phyloP scores from a whole-genome alignment of 73 alveolate genomes.

The Halteria grandinella region DNA sequence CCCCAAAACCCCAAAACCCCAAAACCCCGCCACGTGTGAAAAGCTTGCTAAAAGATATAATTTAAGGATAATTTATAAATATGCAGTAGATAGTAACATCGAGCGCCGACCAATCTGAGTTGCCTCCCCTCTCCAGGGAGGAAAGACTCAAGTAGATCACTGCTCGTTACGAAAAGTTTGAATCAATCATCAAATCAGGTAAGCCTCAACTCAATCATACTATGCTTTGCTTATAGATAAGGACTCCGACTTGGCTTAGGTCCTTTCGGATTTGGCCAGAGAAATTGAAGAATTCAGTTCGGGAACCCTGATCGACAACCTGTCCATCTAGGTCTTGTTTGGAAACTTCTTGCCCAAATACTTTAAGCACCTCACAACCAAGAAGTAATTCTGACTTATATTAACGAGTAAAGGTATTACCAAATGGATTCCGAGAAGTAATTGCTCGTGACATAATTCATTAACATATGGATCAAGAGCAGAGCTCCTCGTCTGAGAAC shows the following conservation, averaged over 20 bases:
- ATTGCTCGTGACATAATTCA: slow-evolving; percentile 6
- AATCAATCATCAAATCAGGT: slow-evolving; percentile 8
- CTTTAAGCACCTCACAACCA: background rate
- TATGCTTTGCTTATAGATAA: background rate
- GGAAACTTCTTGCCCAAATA: slow-evolving; percentile 10
- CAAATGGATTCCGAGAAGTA: background rate
- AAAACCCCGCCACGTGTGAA: too few species aligned
- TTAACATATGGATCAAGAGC: slow-evolving; percentile 9
- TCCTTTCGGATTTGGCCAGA: background rate
- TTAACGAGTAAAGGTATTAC: background rate
- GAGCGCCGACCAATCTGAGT: too few species aligned
- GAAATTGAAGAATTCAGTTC: slow-evolving; percentile 5
- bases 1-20: too few species aligned
- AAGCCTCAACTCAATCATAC: background rate
- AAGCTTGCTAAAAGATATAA: background rate
- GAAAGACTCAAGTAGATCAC: background rate
- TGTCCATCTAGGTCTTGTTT: background rate
- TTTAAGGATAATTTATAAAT: background rate
- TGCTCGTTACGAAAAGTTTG: slow-evolving; percentile 1
- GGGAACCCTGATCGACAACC: background rate
- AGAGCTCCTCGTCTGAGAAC: slow-evolving; percentile 13
- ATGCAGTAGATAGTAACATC: background rate
- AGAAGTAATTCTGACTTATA: background rate
- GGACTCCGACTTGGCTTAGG: slow-evolving; percentile 7
- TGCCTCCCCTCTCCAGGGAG: background rate